Base-by-base conservation (phyloP, 495 filamentous ascomycete species). In the Niebla homalea region DNA sequence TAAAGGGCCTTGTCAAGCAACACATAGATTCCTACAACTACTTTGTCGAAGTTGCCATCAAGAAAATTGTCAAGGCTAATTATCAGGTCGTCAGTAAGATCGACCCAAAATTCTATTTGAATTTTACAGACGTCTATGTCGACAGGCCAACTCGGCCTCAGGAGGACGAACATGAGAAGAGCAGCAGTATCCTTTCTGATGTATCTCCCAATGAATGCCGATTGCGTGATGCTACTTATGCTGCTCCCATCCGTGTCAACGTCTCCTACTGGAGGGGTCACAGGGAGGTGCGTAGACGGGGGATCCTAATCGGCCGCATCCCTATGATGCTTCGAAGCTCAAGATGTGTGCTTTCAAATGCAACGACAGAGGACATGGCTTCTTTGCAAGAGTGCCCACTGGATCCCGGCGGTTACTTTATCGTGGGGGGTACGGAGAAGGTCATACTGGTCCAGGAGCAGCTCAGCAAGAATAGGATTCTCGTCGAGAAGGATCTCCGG, bases 21-120 rank as follows among this genome's bases (percentile, higher is more conserved):
- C 92, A 99, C 65, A 90, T 97, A 65, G 93, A 99, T 68, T 97
- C 92, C 26, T 99, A 85, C 75, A 94, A 99, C 67, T 94, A 85
- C 65, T 94, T 99, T 57, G 81, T 96, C 47, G 86, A 97, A 49
- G 81, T 89, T 18, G 89, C 94, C 60, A 75, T 99, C 64, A 94
- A 95, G 66, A 86, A 96, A 57, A 97, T 99, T 49, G 83, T 99
- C 50, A 77, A 83, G 59, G 86, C 89, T 21, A 96, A 94, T 63
- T 79, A 80, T 32, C 77, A 74, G 8, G 81, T 99, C 50, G 75
- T 79, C 52, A 94, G 89, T 66, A 90, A 97, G 71, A 81, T 88
- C 22, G 87, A 94, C 51, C 78, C 80, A 37, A 81, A 79, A 41
- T 95, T 95, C 60, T 90, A 80, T 67, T 75, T 94, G 56, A 84